Base-by-base conservation (phyloP, 1,284 basidiomycete genomes). In the Leucoagaricus sp. region DNA sequence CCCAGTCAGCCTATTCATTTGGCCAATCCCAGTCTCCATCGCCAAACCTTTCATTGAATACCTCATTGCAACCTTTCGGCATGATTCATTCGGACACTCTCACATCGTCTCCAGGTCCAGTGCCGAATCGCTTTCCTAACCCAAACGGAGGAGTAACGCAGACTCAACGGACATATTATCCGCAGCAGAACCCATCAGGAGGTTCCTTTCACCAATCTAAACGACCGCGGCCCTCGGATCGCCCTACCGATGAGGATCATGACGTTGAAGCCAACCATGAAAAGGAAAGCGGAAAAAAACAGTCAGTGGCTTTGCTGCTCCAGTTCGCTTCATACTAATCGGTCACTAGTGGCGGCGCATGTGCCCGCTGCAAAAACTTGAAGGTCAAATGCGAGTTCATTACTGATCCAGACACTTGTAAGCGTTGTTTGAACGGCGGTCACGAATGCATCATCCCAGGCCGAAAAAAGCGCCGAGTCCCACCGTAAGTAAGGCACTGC, bases 341-440 rank as follows among this genome's bases (percentile, higher is more conserved):
- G 49, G 31, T 26, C 40, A 41, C 36, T 57, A 82, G 78, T n/a
- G 63, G 70, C 48, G 83, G 84, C 31, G 86, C 86, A 28, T 89
- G 86, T 62, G 78, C 76, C 47, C 79, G 88, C n/a, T 91, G 88
- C 73, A 91, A 88, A 69, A 81, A 76, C 53, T 69, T 91, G 57
- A 91, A 91, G 75, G 88, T 91, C 58, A 83, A 79, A 62, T 91
- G 88, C 67, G 87, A 89, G 69, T 86, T 87, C 67, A 81, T 74
- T 65, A 80, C 78, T 9, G 85, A 87, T 46, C 80, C 76, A 12
- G 87, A 91, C 61, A 80, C 82, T 2, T 91, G 89, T 69, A 87
- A 82, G 64, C 83, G 89, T 10, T 91, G 87, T 64, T 69, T 80
- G 55, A 81, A 81, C 59, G 85, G 82, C 7, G 80, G 80, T 7